Conservation (phyloP, 2,329 filamentous ascomycete genomes). For the Fusarium tuaranense region DNA sequence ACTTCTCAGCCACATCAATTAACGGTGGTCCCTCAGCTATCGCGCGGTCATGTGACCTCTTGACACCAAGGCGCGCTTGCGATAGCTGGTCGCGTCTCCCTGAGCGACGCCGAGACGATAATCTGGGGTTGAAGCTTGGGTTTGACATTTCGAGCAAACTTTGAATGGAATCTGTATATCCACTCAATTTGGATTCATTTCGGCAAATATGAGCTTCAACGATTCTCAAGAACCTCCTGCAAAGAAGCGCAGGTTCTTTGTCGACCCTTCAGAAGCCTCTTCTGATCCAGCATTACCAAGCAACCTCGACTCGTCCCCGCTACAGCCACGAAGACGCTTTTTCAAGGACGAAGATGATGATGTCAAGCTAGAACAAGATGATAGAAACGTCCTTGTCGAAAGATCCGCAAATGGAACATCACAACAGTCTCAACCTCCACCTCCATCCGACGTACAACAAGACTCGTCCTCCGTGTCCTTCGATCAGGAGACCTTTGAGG, state of each 20-base stretch:
- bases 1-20: conserved; percentile 26
- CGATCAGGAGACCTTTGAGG: conserved; percentile 68
- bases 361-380: conserved; percentile 35
- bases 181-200: conserved; percentile 20
- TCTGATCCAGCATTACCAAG: conserved; percentile 41
- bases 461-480: conserved; percentile 56
- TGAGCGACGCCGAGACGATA: conserved; percentile 6
- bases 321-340: conserved; percentile 40
- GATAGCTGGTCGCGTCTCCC: conserved; percentile 53
- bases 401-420: conserved; percentile 24
- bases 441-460: conserved; percentile 29
- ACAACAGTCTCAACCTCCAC: conserved; percentile 9
- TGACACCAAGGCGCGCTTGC: conserved; percentile 51
- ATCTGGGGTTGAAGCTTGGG: conserved; percentile 1
- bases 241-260: conserved; percentile 58
- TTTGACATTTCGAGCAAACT: background rate
- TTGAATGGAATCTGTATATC: background rate
- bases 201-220: conserved; percentile 52
- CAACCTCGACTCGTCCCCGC: conserved; percentile 39
- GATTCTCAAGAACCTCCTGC: conserved; percentile 57
- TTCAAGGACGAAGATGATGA: conserved; percentile 44
- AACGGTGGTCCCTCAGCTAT: conserved; percentile 13
- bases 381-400: conserved; percentile 22
- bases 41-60: conserved; percentile 56
- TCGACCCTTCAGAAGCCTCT: conserved; percentile 47